A percentile compares a stretch with the other conserved stretches of the same genome.
Evolutionary conservation across 768 basidiomycete species (phyloP).

Genomic region (Suillus clintonianus): DNA sequence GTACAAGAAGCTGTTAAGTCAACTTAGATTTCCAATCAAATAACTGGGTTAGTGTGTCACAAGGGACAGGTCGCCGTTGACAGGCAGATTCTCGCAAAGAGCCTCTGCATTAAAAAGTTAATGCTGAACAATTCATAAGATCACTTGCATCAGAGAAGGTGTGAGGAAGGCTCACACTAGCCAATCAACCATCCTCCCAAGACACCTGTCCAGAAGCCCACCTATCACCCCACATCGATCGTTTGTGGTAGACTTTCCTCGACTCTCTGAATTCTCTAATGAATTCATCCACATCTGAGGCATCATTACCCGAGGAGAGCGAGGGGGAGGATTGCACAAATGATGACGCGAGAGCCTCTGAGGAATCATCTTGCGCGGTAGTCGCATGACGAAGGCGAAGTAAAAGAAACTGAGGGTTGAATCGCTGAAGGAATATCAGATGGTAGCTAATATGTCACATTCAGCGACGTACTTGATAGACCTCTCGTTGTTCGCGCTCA

Average conservation of each 20-base stretch:
- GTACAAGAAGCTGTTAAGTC: not conserved
- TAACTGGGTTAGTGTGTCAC: not conserved
- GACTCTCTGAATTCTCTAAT: conserved; percentile 85
- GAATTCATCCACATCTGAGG: conserved; percentile 77
- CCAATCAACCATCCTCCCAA: conserved; percentile 64
- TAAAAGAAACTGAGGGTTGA: conserved; percentile 84
- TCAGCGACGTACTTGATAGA: conserved; percentile 70
- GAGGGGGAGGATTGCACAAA: conserved; percentile 69
- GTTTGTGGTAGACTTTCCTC: conserved; percentile 90
- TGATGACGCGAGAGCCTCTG: conserved; percentile 79
- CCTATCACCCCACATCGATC: conserved; percentile 85
- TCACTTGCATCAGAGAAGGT: not conserved
- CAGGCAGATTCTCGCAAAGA: not conserved
- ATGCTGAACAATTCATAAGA: not conserved
- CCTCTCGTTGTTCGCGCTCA: conserved; percentile 84
- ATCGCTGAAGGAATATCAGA: conserved; percentile 54
- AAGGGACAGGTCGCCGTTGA: not conserved
- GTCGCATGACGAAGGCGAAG: conserved; percentile 87
- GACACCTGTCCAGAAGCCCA: conserved; percentile 85
- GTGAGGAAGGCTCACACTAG: not conserved
- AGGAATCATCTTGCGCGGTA: conserved; percentile 87
- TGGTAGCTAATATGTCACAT: not conserved
- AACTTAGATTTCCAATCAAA: not conserved
- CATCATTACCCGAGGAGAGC: conserved; percentile 21
- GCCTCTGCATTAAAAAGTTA: too few relatives aligned